These are phyloP conservation scores for Mycena chlorophos DNA, from an alignment of 768 basidiomycete species.

Conservation along the genomic window DNA sequence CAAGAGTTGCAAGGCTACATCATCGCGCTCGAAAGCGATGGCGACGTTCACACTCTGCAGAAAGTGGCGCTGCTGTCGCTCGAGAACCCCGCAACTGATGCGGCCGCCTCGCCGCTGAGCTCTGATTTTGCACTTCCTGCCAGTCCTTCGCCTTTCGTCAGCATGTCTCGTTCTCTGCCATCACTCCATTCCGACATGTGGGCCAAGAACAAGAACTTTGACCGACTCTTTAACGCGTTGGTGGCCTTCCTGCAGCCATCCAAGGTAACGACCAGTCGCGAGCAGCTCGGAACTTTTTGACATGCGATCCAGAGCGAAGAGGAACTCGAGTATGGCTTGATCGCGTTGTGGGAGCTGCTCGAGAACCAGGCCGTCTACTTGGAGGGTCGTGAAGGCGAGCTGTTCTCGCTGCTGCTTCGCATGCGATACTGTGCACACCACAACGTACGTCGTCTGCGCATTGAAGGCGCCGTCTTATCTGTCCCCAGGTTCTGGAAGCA, in stretches of 20 bases:
- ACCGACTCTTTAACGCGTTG: conserved; percentile 66
- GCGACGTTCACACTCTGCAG: conserved; percentile 57
- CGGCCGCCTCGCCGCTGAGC: conserved; percentile 58
- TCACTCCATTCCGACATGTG: conserved; percentile 62
- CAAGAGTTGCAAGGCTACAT: conserved; percentile 58
- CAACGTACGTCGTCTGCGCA: conserved; percentile 49
- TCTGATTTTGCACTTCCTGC: conserved; percentile 50
- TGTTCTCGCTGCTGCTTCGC: conserved; percentile 69
- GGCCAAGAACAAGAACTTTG: conserved; percentile 70
- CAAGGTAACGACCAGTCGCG: conserved; percentile 49
- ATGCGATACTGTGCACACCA: conserved; percentile 72
- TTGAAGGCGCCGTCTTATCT: conserved; percentile 6
- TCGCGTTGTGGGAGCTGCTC: conserved; percentile 81
- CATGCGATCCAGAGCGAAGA: conserved; percentile 51
- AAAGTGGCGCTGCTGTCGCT: conserved; percentile 65
- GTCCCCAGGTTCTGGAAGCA: conserved; percentile 71
- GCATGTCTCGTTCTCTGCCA: conserved; percentile 40
- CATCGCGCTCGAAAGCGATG: conserved; percentile 50
- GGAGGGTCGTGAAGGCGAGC: conserved; percentile 77
- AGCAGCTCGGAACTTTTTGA: conserved; percentile 9
- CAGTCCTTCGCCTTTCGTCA: conserved; percentile 59
- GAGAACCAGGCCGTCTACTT: conserved; percentile 70
- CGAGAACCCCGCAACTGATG: conserved; percentile 53
- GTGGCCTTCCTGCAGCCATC: conserved; percentile 60
- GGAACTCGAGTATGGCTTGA: conserved; percentile 74